Percentiles rank a stretch among this genome's conserved stretches.
phyloP scores from a whole-genome alignment of 192 early-diverging fungal species.

The Funneliformis mosseae region DNA sequence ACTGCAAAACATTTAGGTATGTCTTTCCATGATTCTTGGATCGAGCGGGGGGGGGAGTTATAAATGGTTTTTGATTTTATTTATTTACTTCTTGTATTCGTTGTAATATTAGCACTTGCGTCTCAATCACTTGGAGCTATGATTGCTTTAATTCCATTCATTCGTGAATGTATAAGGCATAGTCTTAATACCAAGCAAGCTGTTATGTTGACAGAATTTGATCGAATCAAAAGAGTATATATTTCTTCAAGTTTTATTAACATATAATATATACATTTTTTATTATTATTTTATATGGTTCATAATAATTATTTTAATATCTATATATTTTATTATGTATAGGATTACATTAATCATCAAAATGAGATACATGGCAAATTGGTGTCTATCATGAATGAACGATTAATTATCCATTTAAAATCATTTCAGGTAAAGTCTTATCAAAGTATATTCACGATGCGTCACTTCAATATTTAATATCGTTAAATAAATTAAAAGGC shows the following conservation, averaged over 20 bases:
- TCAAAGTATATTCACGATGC: too few species aligned
- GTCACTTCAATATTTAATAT: neutral
- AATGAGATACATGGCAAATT: constrained; percentile 87
- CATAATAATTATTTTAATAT: too few species aligned
- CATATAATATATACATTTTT: too few species aligned
- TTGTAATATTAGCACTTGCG: constrained; percentile 69
- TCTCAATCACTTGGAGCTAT: constrained; percentile 91
- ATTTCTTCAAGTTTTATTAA: neutral
- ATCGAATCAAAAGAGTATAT: constrained; percentile 66
- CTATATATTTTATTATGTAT: constrained; percentile 19
- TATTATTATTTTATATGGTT: too few species aligned
- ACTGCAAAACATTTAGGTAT: constrained; percentile 92
- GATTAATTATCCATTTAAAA: constrained; percentile 76
- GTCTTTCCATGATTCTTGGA: neutral
- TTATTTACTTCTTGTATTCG: constrained; percentile 34
- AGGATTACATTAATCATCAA: constrained; percentile 92
- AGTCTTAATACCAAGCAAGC: constrained; percentile 79
- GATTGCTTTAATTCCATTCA: constrained; percentile 82
- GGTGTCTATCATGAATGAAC: constrained; percentile 93
- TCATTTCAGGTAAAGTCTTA: constrained; percentile 73
- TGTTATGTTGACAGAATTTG: constrained; percentile 86
- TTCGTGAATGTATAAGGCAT: constrained; percentile 74
- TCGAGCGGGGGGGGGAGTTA: neutral
- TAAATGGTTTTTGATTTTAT: neutral
- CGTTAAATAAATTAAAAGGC: constrained; percentile 37